Base-by-base conservation (phyloP, 2,329 filamentous ascomycete genomes). In the Neophaeococcomyces aloes region DNA sequence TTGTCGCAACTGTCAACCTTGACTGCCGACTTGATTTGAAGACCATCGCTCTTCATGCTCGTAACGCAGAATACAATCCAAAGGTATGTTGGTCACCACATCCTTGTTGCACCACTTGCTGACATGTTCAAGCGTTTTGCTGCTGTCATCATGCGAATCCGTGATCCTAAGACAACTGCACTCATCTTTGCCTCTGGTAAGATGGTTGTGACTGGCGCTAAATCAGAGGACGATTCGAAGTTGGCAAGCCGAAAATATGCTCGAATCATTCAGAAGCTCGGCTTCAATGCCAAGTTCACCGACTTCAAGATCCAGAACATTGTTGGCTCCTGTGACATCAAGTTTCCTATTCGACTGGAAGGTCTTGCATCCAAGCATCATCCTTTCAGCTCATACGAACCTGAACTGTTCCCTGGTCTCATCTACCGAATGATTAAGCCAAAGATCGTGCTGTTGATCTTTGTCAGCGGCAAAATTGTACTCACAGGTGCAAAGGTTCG, bases 381-480 rank as follows among this genome's bases (percentile, higher is more conserved):
- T 75, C 94, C 94, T 71, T 98, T 96, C 79, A 93, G 86, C 68
- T 95, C 88, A 46, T 98, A 98, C 67, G 91, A 98, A 67, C 91
- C 91, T 55, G 91, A 98, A 64, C 67, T 98, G 64, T 98, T 96
- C 77, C 91, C 91, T 60, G 91, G 91, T 78, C 81, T 98, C 41
- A 98, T 98, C 69, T 98, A 98, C 70, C 87, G 91, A 65, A 98
- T 98, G 91, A 95, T 96, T 75, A 96, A 96, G 75, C 91, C 91
- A 15, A 96, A 96, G 79, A 94, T 96, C 56, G 89, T 96, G 42
- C 79, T 96, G 19, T 72, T 96, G 61, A 95, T 98, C 66, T 96
- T 96, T 71, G 89, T 96, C 59, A 91, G 83, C 59, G 91, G 89
- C 61, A 96, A 96, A 76, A 96, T 96, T 50, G 91, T 96, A 59